Conservation (phyloP, 495 filamentous ascomycete species). For the Diplogelasinospora grovesii region DNA sequence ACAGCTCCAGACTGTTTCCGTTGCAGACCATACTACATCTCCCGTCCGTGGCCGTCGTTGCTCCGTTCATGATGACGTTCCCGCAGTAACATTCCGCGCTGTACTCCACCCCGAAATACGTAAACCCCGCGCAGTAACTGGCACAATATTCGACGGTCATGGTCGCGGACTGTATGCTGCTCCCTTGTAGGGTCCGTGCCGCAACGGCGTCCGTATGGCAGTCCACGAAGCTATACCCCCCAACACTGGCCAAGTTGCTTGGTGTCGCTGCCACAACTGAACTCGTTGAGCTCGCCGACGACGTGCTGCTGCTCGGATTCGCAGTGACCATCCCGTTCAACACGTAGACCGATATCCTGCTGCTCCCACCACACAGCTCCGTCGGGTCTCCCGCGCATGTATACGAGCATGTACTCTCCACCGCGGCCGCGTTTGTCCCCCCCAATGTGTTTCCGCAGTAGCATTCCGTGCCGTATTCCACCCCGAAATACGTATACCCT, state of each 20-base stretch:
- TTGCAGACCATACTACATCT: conserved; percentile 29
- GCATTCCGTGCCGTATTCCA: conserved; percentile 8
- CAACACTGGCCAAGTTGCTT: conserved; percentile 17
- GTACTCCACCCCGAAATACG: conserved; percentile 29
- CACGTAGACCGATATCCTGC: conserved; percentile 10
- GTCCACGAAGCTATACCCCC: conserved; percentile 19
- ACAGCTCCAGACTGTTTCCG: conserved; percentile 20
- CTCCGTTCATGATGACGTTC: conserved; percentile 22
- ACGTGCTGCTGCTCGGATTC: not conserved
- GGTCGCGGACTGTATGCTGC: conserved; percentile 4
- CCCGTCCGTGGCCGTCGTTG: conserved; percentile 12
- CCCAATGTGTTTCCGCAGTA: conserved; percentile 7
- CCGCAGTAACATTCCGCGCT: conserved; percentile 32
- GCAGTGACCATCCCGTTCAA: conserved; percentile 13
- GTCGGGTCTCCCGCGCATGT: conserved; percentile 6
- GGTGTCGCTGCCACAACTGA: conserved; percentile 13
- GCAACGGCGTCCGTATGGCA: conserved; percentile 29
- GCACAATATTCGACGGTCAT: conserved; percentile 29
- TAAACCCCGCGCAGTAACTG: conserved; percentile 21
- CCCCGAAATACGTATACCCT: conserved; percentile 9
- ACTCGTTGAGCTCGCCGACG: conserved; percentile 2
- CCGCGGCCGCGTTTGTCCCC: not conserved
- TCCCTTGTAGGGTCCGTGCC: conserved; percentile 15
- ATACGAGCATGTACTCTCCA: conserved; percentile 2
- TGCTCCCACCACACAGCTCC: conserved; percentile 6